Percentiles rank a stretch among this genome's conserved stretches.
phyloP scores from a whole-genome alignment of 140 eudicot genomes.

The Cichorium intybus region DNA sequence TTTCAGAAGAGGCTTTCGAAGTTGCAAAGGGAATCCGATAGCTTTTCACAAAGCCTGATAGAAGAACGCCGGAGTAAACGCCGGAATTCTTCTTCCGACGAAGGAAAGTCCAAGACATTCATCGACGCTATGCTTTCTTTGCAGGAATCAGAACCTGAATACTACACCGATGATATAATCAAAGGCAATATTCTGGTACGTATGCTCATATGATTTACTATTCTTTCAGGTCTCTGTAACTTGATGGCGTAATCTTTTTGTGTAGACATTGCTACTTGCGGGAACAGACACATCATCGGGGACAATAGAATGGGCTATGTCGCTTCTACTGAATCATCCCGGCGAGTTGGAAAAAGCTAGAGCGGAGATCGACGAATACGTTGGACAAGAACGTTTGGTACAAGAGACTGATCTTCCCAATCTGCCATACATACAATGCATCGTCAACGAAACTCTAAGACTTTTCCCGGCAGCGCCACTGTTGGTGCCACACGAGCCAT shows the following conservation, averaged over 20 bases:
- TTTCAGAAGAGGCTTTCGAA: conserved; percentile 26
- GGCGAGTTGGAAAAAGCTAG: conserved; percentile 37
- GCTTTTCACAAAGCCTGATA: conserved; percentile 34
- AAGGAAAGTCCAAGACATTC: conserved; percentile 21
- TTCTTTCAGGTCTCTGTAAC: not conserved
- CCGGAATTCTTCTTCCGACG: not conserved
- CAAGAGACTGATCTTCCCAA: conserved; percentile 48
- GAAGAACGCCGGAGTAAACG: conserved; percentile 27
- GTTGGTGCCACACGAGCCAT: conserved; percentile 56
- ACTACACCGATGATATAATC: conserved; percentile 33
- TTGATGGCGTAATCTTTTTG: not conserved
- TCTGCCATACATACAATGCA: conserved; percentile 48
- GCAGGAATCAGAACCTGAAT: conserved; percentile 34
- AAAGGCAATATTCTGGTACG: conserved; percentile 45
- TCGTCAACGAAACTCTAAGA: conserved; percentile 55
- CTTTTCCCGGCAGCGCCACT: conserved; percentile 55
- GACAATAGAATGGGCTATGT: conserved; percentile 45
- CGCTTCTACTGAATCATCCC: conserved; percentile 52
- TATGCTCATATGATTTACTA: not conserved
- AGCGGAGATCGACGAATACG: conserved; percentile 35
- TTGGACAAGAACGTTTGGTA: conserved; percentile 41
- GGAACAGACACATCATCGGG: conserved; percentile 37
- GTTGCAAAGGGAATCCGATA: conserved; percentile 26
- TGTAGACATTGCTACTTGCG: conserved; percentile 32
- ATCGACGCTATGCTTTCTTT: conserved; percentile 32